Evolutionary conservation across 495 filamentous ascomycete species (phyloP), one percentile per base, ranked within the genome.

Genomic region (Penicillium robsamsonii): DNA sequence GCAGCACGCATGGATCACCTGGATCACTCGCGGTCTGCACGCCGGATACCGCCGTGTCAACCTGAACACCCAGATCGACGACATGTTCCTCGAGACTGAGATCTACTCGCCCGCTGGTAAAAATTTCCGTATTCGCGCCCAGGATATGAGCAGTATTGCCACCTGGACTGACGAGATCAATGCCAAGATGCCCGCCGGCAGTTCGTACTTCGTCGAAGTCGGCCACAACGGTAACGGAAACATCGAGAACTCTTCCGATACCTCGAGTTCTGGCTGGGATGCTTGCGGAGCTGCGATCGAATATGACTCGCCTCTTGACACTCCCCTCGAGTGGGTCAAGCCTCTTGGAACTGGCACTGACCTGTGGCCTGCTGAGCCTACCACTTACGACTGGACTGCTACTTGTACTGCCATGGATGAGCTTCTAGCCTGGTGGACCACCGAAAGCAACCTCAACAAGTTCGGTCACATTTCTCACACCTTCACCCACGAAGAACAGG

Each of bases 1-100:
- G 55, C 81, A 84, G 65, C 84, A 87, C 67, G 79, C 79, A n/a
- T 85, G 80, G 79, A 84, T 87, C 55, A 77, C 79, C 58, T 87
- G 82, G 82, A 63, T 84, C 11, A 84, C 81, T 15, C 74, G 80
- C 35, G 84, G 84, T 35, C 58, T 84, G 4, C 79, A 81, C 57
- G 71, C 80, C 12, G 81, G 80, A 27, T 78, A 80, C 54, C 80
- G 84, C 45, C 76, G 82, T 45, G 70, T 80, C 51, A 77, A 81
- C 59, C 60, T 85, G 42, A 79, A 74, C 63, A 83, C 83, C n/a
- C 84, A 86, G 68, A 81, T 87, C 25, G 84, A 87, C 61, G 84
- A 87, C 64, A 81, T 87, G 79, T 80, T 85, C 58, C 66, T 87
- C 6, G 68, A 73, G 35, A 80, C 82, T 2, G 74, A 77, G 11